Evolutionary conservation across 306 rosid genomes (phyloP), one percentile per base, ranked within the genome.

Genomic region (Luffa acutangula): DNA sequence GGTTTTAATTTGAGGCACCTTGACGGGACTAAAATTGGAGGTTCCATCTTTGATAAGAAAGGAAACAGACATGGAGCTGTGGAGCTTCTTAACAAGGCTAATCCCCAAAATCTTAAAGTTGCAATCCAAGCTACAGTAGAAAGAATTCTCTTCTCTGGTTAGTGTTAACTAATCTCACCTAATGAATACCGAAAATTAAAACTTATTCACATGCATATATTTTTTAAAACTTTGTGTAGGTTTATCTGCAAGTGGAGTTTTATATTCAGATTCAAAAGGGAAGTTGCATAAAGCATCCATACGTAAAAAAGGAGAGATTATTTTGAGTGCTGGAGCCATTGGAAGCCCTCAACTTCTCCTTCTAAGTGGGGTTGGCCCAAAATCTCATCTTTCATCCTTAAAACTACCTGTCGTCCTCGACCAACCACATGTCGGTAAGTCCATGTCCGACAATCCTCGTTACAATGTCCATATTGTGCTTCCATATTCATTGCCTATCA

Each of bases 341-440:
- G 86, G 86, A 3, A 85, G 82, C n/a, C 83, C 84, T 65, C 88
- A 80, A 37, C 84, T 80, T 25, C 79, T 83, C 9, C 84, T 77
- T 4, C 82, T 80, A 1, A 80, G 84, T 39, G 86, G 86, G 21
- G 49, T 85, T 31, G 86, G 86, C 18, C 82, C 84, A 25, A 17
- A 12, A 1, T 53, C 80, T 3, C 49, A 83, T 7, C 82, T 80
- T n/a, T 77, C 81, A 0, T 72, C 78, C 7, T 20, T 77, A 3
- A 39, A 49, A 3, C 67, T 85, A 74, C 84, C 77, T 10, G 69
- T 80, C 45, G 64, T 81, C 31, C 72, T 58, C 4, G 20, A 54
- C 17, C 81, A 86, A 13, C 81, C 81, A 21, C 6, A 73, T 31
- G 78, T 81, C 5, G 85, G 84, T 0, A 25, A 83, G 9, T 78